These are phyloP conservation scores for Paraglomus occultum DNA, from an alignment of 192 early-diverging fungal species.

Conservation along the genomic window DNA sequence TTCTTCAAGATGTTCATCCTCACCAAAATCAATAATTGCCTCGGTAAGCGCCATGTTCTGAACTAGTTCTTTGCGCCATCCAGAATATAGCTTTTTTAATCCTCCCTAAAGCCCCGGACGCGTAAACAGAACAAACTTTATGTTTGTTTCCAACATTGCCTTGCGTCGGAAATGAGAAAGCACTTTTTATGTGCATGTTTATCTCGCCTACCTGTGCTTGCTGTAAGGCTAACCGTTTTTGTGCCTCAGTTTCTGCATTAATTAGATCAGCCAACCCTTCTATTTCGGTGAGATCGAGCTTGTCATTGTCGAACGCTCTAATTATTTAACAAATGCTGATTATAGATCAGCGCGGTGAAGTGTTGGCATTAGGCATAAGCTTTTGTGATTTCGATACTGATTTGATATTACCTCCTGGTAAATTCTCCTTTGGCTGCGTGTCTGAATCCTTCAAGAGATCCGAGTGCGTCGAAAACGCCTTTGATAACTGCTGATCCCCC, in stretches of 20 bases:
- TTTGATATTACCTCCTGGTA: conserved; percentile 55
- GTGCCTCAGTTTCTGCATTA: conserved; percentile 78
- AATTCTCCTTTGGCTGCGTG: conserved; percentile 78
- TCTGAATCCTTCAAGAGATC: conserved; percentile 44
- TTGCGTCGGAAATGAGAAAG: too few relatives aligned
- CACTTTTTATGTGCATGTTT: background rate
- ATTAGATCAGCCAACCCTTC: conserved; percentile 74
- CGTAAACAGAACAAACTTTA: background rate
- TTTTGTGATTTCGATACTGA: background rate
- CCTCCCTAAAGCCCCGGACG: conserved; percentile 45
- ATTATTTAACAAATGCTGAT: too few relatives aligned
- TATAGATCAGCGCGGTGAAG: background rate
- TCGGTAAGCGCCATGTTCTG: conserved; percentile 60
- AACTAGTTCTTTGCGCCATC: conserved; percentile 61
- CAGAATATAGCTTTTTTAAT: conserved; percentile 57
- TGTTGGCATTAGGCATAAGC: background rate
- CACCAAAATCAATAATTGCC: conserved; percentile 76
- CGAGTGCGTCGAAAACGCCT: conserved; percentile 54
- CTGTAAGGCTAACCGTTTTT: conserved; percentile 61
- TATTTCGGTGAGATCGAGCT: conserved; percentile 67
- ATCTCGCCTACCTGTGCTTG: conserved; percentile 54
- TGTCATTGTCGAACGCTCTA: conserved; percentile 72
- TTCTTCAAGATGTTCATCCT: conserved; percentile 79
- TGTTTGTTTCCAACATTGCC: too few relatives aligned
- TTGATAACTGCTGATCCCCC: conserved; percentile 68